Evolutionary conservation across 2,329 filamentous ascomycete species (phyloP).

Genomic region (Phialocephala sp.): DNA sequence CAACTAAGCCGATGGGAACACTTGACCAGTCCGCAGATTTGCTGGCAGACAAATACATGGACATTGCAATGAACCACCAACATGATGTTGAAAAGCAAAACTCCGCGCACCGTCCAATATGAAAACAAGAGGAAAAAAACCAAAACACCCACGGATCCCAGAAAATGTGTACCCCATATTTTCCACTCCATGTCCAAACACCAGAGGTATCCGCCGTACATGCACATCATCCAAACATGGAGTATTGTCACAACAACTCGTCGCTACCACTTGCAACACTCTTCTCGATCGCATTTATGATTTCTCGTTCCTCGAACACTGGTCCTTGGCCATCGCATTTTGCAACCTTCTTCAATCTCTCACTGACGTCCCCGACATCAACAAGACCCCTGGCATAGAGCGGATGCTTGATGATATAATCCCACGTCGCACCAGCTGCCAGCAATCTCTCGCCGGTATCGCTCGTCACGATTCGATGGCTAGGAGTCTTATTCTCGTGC

Average conservation of each 20-base stretch:
- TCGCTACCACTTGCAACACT: slow-evolving; percentile 80
- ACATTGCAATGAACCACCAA: slow-evolving; percentile 1
- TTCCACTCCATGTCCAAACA: slow-evolving; percentile 19
- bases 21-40: slow-evolving; percentile 1
- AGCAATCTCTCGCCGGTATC: slow-evolving; percentile 72
- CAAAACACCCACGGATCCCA: slow-evolving; percentile 14
- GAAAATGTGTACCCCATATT: slow-evolving; percentile 14
- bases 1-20: slow-evolving; percentile 1
- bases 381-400: slow-evolving; percentile 78
- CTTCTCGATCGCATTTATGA: slow-evolving; percentile 76
- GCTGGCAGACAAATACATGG: neutral
- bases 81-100: slow-evolving; percentile 10
- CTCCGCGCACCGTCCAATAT: slow-evolving; percentile 6
- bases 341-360: slow-evolving; percentile 74
- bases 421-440: slow-evolving; percentile 83
- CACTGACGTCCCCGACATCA: slow-evolving; percentile 81
- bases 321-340: slow-evolving; percentile 88
- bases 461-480: slow-evolving; percentile 71
- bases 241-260: slow-evolving; percentile 57
- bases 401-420: slow-evolving; percentile 82
- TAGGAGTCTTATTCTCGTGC: slow-evolving; percentile 66
- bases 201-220: slow-evolving; percentile 21
- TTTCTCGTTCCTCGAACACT: slow-evolving; percentile 80
- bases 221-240: slow-evolving; percentile 12
- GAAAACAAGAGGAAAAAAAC: neutral